Conservation (phyloP, 768 basidiomycete genomes). For the Holtermannia corniformis region DNA sequence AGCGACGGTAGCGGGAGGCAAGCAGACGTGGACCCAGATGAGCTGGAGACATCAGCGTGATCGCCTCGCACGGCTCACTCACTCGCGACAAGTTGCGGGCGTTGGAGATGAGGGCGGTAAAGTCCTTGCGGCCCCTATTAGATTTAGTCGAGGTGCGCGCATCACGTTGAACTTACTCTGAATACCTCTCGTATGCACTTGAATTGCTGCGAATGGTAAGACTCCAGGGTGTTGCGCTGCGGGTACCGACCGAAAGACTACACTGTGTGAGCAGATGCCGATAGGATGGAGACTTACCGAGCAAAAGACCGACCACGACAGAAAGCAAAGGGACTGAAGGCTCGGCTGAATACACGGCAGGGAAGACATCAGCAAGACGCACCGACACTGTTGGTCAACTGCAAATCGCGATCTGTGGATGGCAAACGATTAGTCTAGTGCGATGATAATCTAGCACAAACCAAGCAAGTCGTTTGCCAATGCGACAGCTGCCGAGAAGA, state of each 20-base stretch:
- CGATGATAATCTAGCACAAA: too few relatives aligned
- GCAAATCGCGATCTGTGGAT: too few relatives aligned
- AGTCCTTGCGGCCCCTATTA: constrained; percentile 81
- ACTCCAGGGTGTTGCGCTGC: neutral
- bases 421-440: too few relatives aligned
- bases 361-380: constrained; percentile 2
- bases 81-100: constrained; percentile 34
- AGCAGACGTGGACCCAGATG: constrained; percentile 70
- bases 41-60: constrained; percentile 64
- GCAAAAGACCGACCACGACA: constrained; percentile 81
- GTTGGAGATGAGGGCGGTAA: constrained; percentile 60
- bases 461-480: too few relatives aligned
- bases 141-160: neutral
- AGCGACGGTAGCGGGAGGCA: constrained; percentile 45
- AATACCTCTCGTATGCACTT: constrained; percentile 26
- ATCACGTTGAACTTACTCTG: constrained; percentile 45
- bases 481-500: constrained; percentile 52
- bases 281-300: constrained; percentile 50
- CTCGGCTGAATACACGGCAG: neutral
- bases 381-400: constrained; percentile 65
- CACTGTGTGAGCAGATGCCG: too few relatives aligned
- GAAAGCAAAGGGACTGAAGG: constrained; percentile 63
- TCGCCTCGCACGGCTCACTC: constrained; percentile 9
- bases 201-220: constrained; percentile 12
- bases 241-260: constrained; percentile 23